Evolutionary conservation across 192 early-diverging fungal species (phyloP), one percentile per base, ranked within the genome.

Genomic region (Backusella tuberculispora): DNA sequence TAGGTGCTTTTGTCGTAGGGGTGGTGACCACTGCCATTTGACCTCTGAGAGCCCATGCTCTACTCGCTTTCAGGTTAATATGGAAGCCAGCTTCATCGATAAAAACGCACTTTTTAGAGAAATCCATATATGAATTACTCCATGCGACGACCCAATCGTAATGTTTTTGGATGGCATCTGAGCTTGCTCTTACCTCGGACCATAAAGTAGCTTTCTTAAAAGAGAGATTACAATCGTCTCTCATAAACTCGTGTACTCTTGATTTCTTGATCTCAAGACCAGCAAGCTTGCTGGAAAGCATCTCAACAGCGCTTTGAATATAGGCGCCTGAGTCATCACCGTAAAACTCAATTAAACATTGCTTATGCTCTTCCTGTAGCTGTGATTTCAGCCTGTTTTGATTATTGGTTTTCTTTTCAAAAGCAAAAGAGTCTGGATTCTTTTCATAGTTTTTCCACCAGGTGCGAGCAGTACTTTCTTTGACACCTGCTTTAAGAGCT

Each of bases 211-310:
- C 26, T 40, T 66, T 41, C n/a, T 41, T 41, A 34, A 66, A 15
- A 15, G 2, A 40, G 64, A 66, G 64, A 38, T 66, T 66, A 37
- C 64, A 66, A 29, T 66, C 38, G 12, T 66, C 64, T 41, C 38
- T 66, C 64, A 66, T 66, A 66, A 66, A 66, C 64, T 66, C 64
- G 38, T 66, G 64, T 38, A 66, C 64, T 41, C 65, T 66, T 37
- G 17, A 43, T 29, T 66, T 66, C 1, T 66, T 66, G 1, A 66
- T 66, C 7, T 40, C 12, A 42, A 66, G 13, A 17, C 41, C 40
- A 13, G 2, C 37, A 42, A 66, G 42, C 6, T 66, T 66, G 38
- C 13, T 38, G 8, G 12, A 29, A 12, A 41, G 21, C 3, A 8
- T 21, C n/a, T 66, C 65, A 15, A 66, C 41, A 42, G 40, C 65